Evolutionary conservation across 768 basidiomycete genomes (phyloP), one percentile per base, ranked within the genome.

Genomic region (Auricularia cornea): DNA sequence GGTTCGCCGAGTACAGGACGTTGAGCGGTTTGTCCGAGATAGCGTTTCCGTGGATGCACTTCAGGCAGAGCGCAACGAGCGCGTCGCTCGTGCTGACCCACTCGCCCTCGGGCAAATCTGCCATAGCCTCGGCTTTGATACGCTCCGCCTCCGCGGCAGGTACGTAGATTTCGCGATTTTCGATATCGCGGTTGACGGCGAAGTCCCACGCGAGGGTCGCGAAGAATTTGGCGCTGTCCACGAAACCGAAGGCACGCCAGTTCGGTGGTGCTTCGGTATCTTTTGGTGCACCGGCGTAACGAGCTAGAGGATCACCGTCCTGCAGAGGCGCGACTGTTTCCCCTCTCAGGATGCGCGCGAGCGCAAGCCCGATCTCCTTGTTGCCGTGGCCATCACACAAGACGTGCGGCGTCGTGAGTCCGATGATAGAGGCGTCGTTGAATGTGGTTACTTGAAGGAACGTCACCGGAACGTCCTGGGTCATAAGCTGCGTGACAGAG

Each of bases 31-130:
- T 62, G 29, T 10, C 23, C 11, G 64, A 64, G 3, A 62, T 52
- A 14, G 60, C 31, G 16, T 62, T 41, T 2, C 60, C 44, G 52
- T 64, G 61, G n/a, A 61, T 56, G 48, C 54, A 23, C 64, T 64
- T 26, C 38, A 65, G 38, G 26, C 51, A 62, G 56, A 65, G 63
- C 8, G 64, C 64, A 23, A 62, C 62, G 4, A 65, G 33, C 23
- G 57, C 64, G 32, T 65, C 64, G 54, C 64, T 65, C 35, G 64
- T 56, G 56, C 64, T 65, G 30, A 65, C 31, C 64, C 62, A 63
- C 6, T 59, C 48, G 57, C 38, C 44, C 16, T 30, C 35, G 32
- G 62, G 61, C 2, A 64, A 29, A 35, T 63, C 64, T 3, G 18
- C 35, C 60, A 61, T 64, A 3, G 64, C 64, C 35, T 64, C 40